Conservation (phyloP, 306 rosid species). For the Cicer pinnatifidum region DNA sequence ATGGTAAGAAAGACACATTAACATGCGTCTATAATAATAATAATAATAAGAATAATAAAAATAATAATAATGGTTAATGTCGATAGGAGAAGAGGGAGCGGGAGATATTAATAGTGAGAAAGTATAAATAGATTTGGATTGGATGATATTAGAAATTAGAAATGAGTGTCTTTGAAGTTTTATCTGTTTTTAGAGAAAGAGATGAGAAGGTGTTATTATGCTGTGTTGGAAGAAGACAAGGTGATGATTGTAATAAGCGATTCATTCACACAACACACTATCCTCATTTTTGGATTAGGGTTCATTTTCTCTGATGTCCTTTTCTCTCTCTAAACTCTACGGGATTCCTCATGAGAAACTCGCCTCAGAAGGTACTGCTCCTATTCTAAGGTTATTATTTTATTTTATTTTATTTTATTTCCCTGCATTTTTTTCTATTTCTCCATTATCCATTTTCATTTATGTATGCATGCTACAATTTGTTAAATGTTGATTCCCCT, state of each 20-base stretch:
- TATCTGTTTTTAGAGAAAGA: slow-evolving; percentile 33
- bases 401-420: not conserved
- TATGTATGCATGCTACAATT: not conserved
- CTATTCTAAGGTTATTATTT: slow-evolving; percentile 18
- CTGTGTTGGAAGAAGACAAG: slow-evolving; percentile 26
- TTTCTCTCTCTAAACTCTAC: slow-evolving; percentile 39
- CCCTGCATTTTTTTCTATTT: not conserved
- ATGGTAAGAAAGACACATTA: not conserved
- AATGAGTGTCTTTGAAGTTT: not conserved
- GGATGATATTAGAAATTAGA: not conserved
- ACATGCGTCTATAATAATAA: not conserved
- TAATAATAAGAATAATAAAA: too few species aligned
- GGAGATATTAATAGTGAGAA: slow-evolving; percentile 7
- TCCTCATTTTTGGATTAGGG: slow-evolving; percentile 12
- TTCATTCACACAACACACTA: slow-evolving; percentile 32
- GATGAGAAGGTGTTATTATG: slow-evolving; percentile 11
- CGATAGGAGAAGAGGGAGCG: not conserved
- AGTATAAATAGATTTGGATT: slow-evolving; percentile 36
- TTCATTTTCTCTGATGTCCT: slow-evolving; percentile 35
- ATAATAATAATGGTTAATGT: too few species aligned
- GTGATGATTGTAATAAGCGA: slow-evolving; percentile 21
- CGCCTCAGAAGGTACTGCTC: slow-evolving; percentile 30
- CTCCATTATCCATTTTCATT: not conserved
- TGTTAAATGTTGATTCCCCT: not conserved
- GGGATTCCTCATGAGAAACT: slow-evolving; percentile 44